Evolutionary conservation across 257 asterid genomes (phyloP).

Genomic region (Solanum gandarillasii): DNA sequence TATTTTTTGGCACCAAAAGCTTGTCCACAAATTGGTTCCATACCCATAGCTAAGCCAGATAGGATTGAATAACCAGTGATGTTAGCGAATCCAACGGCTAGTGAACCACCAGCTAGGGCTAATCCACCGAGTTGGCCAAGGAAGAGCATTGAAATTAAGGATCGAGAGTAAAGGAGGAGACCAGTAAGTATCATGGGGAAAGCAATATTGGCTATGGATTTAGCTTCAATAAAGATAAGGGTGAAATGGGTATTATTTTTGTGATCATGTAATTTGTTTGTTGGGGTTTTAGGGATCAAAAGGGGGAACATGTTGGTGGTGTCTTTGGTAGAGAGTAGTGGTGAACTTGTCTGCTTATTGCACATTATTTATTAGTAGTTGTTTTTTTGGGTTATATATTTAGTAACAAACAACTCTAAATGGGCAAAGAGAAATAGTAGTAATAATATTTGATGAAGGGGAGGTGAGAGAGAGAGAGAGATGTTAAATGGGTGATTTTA

Average conservation of each 20-base stretch:
- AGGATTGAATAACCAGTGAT: conserved; percentile 19
- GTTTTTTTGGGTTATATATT: too few relatives aligned
- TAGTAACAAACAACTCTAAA: background rate
- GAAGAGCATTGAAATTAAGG: conserved; percentile 21
- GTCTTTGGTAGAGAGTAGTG: background rate
- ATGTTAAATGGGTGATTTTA: background rate
- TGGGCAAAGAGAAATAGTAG: background rate
- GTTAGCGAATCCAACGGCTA: conserved; percentile 17
- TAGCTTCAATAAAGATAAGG: conserved; percentile 3
- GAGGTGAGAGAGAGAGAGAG: background rate
- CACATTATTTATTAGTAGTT: background rate
- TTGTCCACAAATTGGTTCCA: conserved; percentile 27
- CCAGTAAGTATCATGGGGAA: conserved; percentile 19
- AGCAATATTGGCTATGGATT: conserved; percentile 18
- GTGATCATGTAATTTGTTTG: background rate
- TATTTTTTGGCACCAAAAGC: conserved; percentile 23
- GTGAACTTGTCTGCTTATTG: background rate
- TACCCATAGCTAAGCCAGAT: conserved; percentile 25
- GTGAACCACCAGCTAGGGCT: conserved; percentile 17
- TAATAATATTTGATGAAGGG: background rate
- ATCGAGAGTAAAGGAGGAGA: conserved; percentile 17
- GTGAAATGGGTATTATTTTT: background rate
- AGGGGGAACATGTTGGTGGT: conserved; percentile 4
- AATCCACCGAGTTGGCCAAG: conserved; percentile 15
- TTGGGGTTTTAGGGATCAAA: conserved; percentile 8